A percentile compares a stretch with the other conserved stretches of the same genome.
Conservation (phyloP, 345 rosid genomes). For the Isatis tinctoria region DNA sequence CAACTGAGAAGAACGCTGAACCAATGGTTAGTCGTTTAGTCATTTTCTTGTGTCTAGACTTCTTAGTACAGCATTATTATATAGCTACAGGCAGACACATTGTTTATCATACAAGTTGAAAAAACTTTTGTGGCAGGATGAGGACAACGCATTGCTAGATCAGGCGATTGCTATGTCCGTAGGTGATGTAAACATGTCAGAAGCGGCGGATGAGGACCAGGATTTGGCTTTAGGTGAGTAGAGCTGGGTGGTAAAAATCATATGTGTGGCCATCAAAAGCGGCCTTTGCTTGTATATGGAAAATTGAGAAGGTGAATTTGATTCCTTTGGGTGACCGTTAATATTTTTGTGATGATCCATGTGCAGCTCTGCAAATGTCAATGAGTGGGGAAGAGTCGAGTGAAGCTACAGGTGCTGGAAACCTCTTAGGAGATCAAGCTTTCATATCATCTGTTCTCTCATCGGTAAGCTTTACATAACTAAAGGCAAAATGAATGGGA, state of each 20-base stretch:
- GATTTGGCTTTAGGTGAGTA: slow-evolving; percentile 66
- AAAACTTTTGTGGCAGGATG: slow-evolving; percentile 37
- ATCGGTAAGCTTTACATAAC: slow-evolving; percentile 47
- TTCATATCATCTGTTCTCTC: slow-evolving; percentile 69
- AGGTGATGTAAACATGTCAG: slow-evolving; percentile 63
- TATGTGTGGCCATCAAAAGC: not conserved
- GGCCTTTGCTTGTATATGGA: not conserved
- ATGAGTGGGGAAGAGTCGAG: slow-evolving; percentile 46
- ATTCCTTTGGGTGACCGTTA: not conserved
- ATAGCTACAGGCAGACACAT: not conserved
- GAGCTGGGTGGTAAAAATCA: not conserved
- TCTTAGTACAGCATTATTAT: not conserved
- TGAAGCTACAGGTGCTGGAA: slow-evolving; percentile 31
- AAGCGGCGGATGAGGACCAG: slow-evolving; percentile 51
- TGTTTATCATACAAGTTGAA: not conserved
- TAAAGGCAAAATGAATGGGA: not conserved
- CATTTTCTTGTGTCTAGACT: not conserved
- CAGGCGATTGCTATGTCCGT: slow-evolving; percentile 65
- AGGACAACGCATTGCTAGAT: slow-evolving; percentile 49
- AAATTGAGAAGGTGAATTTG: not conserved
- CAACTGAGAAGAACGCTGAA: slow-evolving; percentile 40
- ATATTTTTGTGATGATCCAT: not conserved
- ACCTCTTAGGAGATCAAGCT: slow-evolving; percentile 64
- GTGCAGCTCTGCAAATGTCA: slow-evolving; percentile 72
- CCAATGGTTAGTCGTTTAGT: slow-evolving; percentile 42